Evolutionary conservation across 345 rosid genomes (phyloP).

Genomic region (Gynandropsis gynandra): DNA sequence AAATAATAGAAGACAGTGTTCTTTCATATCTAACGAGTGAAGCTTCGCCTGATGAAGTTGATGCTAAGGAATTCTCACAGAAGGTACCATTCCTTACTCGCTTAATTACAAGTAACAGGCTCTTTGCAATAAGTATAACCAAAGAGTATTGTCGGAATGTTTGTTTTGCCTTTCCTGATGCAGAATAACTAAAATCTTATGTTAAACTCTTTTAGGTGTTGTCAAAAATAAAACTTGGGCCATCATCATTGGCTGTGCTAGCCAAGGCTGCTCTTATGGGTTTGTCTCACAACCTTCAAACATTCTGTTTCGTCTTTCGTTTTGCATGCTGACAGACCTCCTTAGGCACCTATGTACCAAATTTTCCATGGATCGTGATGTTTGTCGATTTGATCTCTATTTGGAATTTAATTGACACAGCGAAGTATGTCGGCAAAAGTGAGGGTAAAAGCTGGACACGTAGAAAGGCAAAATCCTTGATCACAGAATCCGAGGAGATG

Average conservation of each 20-base stretch:
- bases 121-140: conserved; percentile 1
- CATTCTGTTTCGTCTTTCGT: conserved; percentile 6
- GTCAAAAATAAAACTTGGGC: conserved; percentile 71
- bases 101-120: not conserved
- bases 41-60: conserved; percentile 38
- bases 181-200: conserved; percentile 8
- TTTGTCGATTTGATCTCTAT: conserved; percentile 17
- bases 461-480: conserved; percentile 58
- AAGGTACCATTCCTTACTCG: conserved; percentile 38
- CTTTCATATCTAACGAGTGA: conserved; percentile 68
- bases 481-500: conserved; percentile 75
- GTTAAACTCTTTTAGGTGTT: conserved; percentile 41
- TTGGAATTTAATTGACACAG: conserved; percentile 33
- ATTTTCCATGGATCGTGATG: conserved; percentile 2
- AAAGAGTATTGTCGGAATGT: conserved; percentile 6
- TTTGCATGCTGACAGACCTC: not conserved
- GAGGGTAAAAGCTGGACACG: conserved; percentile 78
- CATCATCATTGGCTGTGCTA: conserved; percentile 74
- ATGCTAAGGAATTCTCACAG: conserved; percentile 34
- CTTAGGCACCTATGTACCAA: not conserved
- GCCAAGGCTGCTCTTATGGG: conserved; percentile 81
- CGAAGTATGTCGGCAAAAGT: conserved; percentile 85
- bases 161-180: conserved; percentile 9
- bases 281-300: conserved; percentile 31
- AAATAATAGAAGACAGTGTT: conserved; percentile 73